Conservation (phyloP, 176 grass and related monocot species). For the Zea luxurians region DNA sequence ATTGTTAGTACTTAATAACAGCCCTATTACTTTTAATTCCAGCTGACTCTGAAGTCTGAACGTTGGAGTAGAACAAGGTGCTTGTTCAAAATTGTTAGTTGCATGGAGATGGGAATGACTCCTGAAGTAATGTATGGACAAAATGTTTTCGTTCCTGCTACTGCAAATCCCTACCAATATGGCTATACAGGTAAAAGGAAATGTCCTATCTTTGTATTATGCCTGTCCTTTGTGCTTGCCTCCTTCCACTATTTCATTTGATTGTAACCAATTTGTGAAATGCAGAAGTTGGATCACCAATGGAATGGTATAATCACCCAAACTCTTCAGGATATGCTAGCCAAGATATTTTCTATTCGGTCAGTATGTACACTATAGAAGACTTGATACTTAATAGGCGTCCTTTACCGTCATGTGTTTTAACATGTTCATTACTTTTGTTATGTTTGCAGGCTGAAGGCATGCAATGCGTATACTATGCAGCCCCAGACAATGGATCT, state of each 20-base stretch:
- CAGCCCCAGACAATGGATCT: constrained; percentile 58
- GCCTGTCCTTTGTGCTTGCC: background rate
- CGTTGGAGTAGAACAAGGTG: background rate
- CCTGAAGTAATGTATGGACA: constrained; percentile 63
- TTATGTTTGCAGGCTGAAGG: constrained; percentile 56
- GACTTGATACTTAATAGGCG: background rate
- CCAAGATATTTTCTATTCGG: constrained; percentile 72
- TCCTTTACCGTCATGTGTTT: background rate
- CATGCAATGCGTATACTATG: constrained; percentile 62
- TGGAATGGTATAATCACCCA: constrained; percentile 67
- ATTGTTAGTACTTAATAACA: background rate
- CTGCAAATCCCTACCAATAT: constrained; percentile 55
- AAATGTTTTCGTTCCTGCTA: constrained; percentile 49
- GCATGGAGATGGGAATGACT: constrained; percentile 56
- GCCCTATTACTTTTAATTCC: background rate
- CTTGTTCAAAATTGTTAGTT: constrained; percentile 16
- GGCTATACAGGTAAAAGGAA: constrained; percentile 48
- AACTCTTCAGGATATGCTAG: constrained; percentile 61
- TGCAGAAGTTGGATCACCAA: constrained; percentile 60
- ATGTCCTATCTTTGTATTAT: background rate
- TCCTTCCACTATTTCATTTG: background rate
- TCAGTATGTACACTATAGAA: constrained; percentile 30
- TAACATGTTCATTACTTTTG: background rate
- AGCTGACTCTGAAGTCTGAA: constrained; percentile 11
- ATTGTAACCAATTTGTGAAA: constrained; percentile 18